phyloP scores from a whole-genome alignment of 75 land plant species.

The Selaginella tamariscina region DNA sequence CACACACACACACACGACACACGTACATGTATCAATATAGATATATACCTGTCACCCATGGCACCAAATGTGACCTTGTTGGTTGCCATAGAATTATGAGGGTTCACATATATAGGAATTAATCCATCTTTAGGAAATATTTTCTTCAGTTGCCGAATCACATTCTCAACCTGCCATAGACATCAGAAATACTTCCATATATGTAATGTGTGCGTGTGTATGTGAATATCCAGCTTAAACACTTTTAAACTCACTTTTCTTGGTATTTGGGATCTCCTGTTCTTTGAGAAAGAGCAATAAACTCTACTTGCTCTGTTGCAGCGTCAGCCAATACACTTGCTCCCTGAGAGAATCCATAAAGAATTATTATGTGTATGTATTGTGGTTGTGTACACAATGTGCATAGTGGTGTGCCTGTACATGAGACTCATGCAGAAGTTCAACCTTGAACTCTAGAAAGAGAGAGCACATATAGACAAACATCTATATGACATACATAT shows the following conservation, averaged over 20 bases:
- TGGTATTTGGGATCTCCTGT: conserved; percentile 81
- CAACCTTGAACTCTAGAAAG: too few relatives aligned
- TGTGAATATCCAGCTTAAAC: not conserved
- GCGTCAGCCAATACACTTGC: conserved; percentile 80
- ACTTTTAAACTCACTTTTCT: conserved; percentile 29
- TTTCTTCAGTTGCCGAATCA: conserved; percentile 47
- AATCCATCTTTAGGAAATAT: conserved; percentile 81
- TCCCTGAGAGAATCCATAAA: conserved; percentile 32
- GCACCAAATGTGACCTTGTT: conserved; percentile 94
- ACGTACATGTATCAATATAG: not conserved
- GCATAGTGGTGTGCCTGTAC: too few relatives aligned
- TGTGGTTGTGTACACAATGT: too few relatives aligned
- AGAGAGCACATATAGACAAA: too few relatives aligned
- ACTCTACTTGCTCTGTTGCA: conserved; percentile 88
- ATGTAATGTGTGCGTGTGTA: not conserved
- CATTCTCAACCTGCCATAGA: conserved; percentile 64
- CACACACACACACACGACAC: not conserved
- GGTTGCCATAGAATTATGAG: conserved; percentile 39
- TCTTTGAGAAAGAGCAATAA: conserved; percentile 81
- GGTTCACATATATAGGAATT: conserved; percentile 75
- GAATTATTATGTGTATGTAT: too few relatives aligned
- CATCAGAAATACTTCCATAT: not conserved
- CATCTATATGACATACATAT: too few relatives aligned
- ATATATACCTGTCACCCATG: conserved; percentile 94
- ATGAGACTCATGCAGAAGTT: too few relatives aligned